Base-by-base conservation (phyloP, 2,329 filamentous ascomycete species). In the Penicillium sp. region DNA sequence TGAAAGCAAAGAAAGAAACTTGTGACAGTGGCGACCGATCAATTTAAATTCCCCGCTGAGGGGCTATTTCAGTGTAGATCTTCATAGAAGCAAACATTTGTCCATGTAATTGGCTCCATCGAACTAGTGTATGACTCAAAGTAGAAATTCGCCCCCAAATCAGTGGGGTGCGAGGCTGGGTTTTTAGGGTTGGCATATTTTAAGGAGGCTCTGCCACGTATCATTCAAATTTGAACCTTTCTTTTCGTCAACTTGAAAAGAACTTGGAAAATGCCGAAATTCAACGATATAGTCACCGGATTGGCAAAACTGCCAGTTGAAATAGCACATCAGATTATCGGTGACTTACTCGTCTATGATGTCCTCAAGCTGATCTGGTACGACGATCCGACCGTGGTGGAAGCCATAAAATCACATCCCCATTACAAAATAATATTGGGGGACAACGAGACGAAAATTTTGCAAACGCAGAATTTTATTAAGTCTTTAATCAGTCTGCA, bases 301-400 rank as follows among this genome's bases (percentile, higher is more conserved):
- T 24, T 51, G 40, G 40, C 29, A n/a, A 23, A 45, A 23, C 34
- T 63, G 16, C 64, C 64, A 5, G 31, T 40, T n/a, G 62, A 66
- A 14, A 39, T 66, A 7, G 54, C 60, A 1, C 52, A 63, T 40
- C 51, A 61, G 24, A 60, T 66, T 28, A 55, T 67, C 44, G 46
- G 60, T 36, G 63, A 67, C 34, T 40, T 66, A 14, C 55, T 60
- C 14, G 36, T 62, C 18, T 60, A 54, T 47, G 60, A 62, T 28
- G 45, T 63, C 24, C 51, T 66, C 14, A 54, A 52, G 3, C 31
- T 66, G 5, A 14, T 61, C 2, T 23, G 14, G n/a, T 34, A 56
- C 19, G 34, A 58, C 3, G 42, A 59, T 37, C 29, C 40, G 11
- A 28, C n/a, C 8, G 44, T 65, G 6, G 52, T 54, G 13, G 39